phyloP scores from a whole-genome alignment of 345 rosid genomes.

The Aquilaria malaccensis region DNA sequence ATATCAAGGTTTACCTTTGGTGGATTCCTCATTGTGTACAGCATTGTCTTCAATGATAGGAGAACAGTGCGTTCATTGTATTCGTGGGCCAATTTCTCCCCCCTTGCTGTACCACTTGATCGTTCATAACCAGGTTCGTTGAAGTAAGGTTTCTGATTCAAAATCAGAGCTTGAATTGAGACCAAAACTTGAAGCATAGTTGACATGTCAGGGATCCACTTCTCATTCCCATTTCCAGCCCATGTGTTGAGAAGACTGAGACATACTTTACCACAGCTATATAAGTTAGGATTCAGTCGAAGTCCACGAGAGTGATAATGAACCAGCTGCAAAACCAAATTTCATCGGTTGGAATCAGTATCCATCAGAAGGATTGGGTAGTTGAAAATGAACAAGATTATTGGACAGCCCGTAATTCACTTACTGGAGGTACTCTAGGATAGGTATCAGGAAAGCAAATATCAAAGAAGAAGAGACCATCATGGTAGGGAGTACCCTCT shows the following conservation, averaged over 20 bases:
- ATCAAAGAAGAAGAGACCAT: conserved; percentile 92
- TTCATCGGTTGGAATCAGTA: conserved; percentile 10
- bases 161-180: conserved; percentile 86
- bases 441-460: conserved; percentile 68
- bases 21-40: conserved; percentile 60
- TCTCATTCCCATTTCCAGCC: conserved; percentile 68
- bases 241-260: conserved; percentile 94
- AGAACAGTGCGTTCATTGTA: conserved; percentile 65
- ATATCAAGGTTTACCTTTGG: conserved; percentile 51
- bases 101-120: conserved; percentile 32
- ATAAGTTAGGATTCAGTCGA: conserved; percentile 82
- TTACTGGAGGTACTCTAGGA: conserved; percentile 76
- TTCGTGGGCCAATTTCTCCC: conserved; percentile 39
- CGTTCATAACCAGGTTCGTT: conserved; percentile 79
- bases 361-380: conserved; percentile 2
- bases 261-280: conserved; percentile 73
- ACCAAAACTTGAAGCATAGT: conserved; percentile 89
- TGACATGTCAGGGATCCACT: conserved; percentile 74
- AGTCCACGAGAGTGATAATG: conserved; percentile 77
- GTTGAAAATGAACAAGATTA: neutral
- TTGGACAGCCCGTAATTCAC: conserved; percentile 13
- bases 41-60: conserved; percentile 67
- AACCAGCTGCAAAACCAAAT: conserved; percentile 40
- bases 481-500: conserved; percentile 92
- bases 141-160: conserved; percentile 76